phyloP scores from a whole-genome alignment of 768 basidiomycete species.

The Dentipellis fragilis region DNA sequence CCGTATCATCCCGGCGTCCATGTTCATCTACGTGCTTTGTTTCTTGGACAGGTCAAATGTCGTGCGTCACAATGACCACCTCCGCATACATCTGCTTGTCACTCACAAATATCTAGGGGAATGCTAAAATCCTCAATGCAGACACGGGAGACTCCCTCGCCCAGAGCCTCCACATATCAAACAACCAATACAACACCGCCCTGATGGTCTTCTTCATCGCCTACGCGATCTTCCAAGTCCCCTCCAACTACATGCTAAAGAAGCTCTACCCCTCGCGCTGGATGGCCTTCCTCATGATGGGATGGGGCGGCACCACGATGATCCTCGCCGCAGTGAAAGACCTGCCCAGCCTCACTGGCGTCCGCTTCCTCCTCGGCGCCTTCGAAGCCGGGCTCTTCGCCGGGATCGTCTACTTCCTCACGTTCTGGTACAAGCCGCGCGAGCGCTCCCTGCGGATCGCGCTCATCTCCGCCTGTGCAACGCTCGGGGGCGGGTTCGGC shows the following conservation, averaged over 20 bases:
- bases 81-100: not conserved
- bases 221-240: conserved; percentile 31
- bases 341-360: conserved; percentile 28
- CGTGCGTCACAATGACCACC: not conserved
- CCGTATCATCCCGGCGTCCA: not conserved
- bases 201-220: conserved; percentile 30
- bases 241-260: conserved; percentile 31
- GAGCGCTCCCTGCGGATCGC: conserved; percentile 21
- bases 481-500: conserved; percentile 17
- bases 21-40: not conserved
- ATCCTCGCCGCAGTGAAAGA: conserved; percentile 27
- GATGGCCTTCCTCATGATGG: conserved; percentile 30
- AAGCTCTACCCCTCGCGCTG: conserved; percentile 26
- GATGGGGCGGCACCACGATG: conserved; percentile 30
- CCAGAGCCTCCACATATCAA: conserved; percentile 19
- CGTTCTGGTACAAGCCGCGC: conserved; percentile 34
- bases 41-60: conserved; percentile 22
- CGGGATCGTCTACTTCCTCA: conserved; percentile 31
- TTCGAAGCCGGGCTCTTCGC: conserved; percentile 35
- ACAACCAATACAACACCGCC: conserved; percentile 25
- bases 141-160: conserved; percentile 23
- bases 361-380: conserved; percentile 33
- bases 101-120: conserved; percentile 12
- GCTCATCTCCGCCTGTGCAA: conserved; percentile 22
- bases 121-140: conserved; percentile 26